These are phyloP conservation scores for Penicillium maclennaniae DNA, from an alignment of 495 filamentous ascomycete genomes.

Conservation along the genomic window DNA sequence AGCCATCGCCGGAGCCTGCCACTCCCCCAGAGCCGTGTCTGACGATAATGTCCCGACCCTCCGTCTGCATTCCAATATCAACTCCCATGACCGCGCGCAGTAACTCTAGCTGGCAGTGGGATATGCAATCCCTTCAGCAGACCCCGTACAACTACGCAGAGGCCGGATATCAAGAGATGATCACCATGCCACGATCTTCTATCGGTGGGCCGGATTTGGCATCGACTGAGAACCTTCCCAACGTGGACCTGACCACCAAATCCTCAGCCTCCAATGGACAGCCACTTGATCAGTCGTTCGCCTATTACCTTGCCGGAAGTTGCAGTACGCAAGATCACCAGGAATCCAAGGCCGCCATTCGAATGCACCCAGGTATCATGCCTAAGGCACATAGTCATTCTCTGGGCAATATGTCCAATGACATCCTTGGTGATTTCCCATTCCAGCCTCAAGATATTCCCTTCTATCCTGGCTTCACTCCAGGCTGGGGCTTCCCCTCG, in stretches of 20 bases:
- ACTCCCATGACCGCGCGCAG: slow-evolving; percentile 18
- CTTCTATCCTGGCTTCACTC: slow-evolving; percentile 25
- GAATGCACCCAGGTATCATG: slow-evolving; percentile 15
- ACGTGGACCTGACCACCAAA: slow-evolving; percentile 12
- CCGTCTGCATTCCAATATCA: slow-evolving; percentile 19
- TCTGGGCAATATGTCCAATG: slow-evolving; percentile 20
- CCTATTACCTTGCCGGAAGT: slow-evolving; percentile 18
- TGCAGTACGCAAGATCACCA: slow-evolving; percentile 12
- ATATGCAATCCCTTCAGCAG: slow-evolving; percentile 26
- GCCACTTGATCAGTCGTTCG: slow-evolving; percentile 12
- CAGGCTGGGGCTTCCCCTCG: slow-evolving; percentile 33
- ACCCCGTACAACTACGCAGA: slow-evolving; percentile 24
- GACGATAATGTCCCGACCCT: slow-evolving; percentile 12
- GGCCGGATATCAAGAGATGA: slow-evolving; percentile 21
- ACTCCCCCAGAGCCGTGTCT: slow-evolving; percentile 38
- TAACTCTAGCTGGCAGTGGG: slow-evolving; percentile 33
- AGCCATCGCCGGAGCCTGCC: slow-evolving; percentile 40
- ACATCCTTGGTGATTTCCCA: slow-evolving; percentile 28
- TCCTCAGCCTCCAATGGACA: slow-evolving; percentile 8
- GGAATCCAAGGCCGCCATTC: slow-evolving; percentile 16
- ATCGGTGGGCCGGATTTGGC: slow-evolving; percentile 16
- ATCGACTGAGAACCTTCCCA: slow-evolving; percentile 19
- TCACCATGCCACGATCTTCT: slow-evolving; percentile 19
- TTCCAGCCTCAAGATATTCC: slow-evolving; percentile 24
- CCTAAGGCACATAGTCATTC: slow-evolving; percentile 17